Conservation (phyloP, 257 asterid species). For the Nicotiana benthamiana region DNA sequence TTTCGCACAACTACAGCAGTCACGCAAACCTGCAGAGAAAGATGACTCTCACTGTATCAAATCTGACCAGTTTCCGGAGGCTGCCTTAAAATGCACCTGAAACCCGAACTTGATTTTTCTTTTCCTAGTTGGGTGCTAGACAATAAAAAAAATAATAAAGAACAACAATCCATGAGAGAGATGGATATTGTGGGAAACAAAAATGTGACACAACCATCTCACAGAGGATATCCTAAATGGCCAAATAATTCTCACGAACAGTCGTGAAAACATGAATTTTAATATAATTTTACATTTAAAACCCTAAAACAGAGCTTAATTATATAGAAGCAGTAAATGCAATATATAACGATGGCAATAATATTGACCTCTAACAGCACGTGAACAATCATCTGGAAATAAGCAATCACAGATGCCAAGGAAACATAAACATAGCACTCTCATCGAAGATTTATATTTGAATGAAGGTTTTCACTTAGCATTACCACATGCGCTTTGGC, state of each 20-base stretch:
- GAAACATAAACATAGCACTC: not conserved
- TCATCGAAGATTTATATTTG: not conserved
- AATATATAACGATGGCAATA: not conserved
- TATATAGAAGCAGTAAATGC: not conserved
- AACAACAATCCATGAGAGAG: not conserved
- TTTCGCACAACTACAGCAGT: not conserved
- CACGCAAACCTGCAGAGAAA: not conserved
- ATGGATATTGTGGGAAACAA: not conserved
- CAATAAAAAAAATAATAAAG: not conserved
- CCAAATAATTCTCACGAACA: too few species aligned
- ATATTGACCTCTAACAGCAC: too few species aligned
- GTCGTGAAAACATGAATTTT: not conserved
- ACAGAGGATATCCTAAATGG: not conserved
- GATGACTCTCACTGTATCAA: constrained; percentile 13
- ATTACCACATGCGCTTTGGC: not conserved
- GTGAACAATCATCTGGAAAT: too few species aligned
- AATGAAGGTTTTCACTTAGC: not conserved
- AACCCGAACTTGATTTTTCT: constrained; percentile 83
- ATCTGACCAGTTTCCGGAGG: constrained; percentile 84
- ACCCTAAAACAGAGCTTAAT: not conserved
- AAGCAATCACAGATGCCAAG: not conserved
- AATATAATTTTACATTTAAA: too few species aligned
- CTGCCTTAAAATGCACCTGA: constrained; percentile 78
- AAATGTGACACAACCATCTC: not conserved
- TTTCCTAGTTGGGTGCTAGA: constrained; percentile 43